phyloP scores from a whole-genome alignment of 805 yeast species.

The Lachancea waltii region DNA sequence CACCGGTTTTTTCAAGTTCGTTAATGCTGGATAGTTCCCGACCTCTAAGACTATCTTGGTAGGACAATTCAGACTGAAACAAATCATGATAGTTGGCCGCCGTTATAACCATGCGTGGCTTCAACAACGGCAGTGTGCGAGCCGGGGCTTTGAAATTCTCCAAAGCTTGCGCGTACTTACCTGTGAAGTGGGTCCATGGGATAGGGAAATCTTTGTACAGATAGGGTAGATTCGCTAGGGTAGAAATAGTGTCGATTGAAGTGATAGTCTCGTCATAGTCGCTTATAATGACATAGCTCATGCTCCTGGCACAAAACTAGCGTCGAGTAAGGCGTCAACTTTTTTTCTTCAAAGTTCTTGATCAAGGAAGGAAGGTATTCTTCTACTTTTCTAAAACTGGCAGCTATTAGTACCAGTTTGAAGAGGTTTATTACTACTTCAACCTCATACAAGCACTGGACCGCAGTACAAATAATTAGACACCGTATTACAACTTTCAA shows the following conservation, averaged over 20 bases:
- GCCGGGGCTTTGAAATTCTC: conserved; percentile 9
- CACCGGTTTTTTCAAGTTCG: conserved; percentile 15
- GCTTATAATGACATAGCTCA: conserved; percentile 15
- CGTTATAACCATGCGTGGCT: conserved; percentile 4
- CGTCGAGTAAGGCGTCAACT: too few relatives aligned
- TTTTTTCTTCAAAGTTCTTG: background rate
- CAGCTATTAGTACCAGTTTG: too few relatives aligned
- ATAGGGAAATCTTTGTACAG: conserved; percentile 14
- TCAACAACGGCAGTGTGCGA: conserved; percentile 7
- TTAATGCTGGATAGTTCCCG: conserved; percentile 24
- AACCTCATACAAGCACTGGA: too few relatives aligned
- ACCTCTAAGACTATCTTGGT: conserved; percentile 12
- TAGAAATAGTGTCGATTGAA: conserved; percentile 22
- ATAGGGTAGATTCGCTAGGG: conserved; percentile 23
- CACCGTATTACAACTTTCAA: background rate
- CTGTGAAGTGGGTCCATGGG: conserved; percentile 24
- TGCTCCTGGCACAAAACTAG: too few relatives aligned
- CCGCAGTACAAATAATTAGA: too few relatives aligned
- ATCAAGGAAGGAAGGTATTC: too few relatives aligned
- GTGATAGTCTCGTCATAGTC: conserved; percentile 34
- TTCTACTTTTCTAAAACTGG: too few relatives aligned
- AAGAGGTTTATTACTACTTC: too few relatives aligned
- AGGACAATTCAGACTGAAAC: conserved; percentile 17
- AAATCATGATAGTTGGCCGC: conserved; percentile 11
- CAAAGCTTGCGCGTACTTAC: conserved; percentile 20